Evolutionary conservation across 768 basidiomycete species (phyloP), one percentile per base, ranked within the genome.

Genomic region (Phaffia tasmanica): DNA sequence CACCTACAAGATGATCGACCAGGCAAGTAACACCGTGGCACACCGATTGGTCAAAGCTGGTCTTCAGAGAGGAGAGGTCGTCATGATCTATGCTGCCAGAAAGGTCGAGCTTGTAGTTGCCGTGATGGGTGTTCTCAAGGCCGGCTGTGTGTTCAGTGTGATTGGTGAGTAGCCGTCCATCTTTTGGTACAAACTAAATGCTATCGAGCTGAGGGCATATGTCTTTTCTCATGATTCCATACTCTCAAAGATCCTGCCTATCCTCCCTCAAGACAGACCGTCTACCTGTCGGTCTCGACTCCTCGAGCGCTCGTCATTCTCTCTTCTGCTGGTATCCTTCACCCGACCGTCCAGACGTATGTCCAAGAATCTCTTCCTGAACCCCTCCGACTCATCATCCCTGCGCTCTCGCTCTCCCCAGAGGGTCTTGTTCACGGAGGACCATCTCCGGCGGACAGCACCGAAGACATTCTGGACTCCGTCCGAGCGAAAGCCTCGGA

Each of bases 31-130:
- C 74, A 80, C 92, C 35, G 81, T 99, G 15, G 86, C 94, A 0
- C 93, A 97, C 73, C 84, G 93, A 72, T 82, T 99, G 68, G 79
- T 97, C 50, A 83, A 85, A 70, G 84, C 83, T 18, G 95, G 95
- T 7, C 79, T 99, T 4, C 81, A 92, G 76, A 81, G 89, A 46
- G 94, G 93, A 73, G 95, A 99, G 70, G 91, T 98, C 23, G 91
- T 98, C 62, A 97, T 94, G 86, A 87, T 99, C 23, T 99, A 98
- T 73, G 94, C 94, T 1, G 86, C 95, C 73, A 84, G 95, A 46
- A 90, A 89, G 71, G 92, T 97, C 57, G 94, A 99, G 75, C 85
- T 99, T 62, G 89, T 95, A 1, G 88, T 98, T 3, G 93, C 94
- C 6, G 91, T 98, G 9, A 89, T 99, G 86, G 95, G 89, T 27